phyloP scores from a whole-genome alignment of 805 yeast genomes.

The Pichia californica region DNA sequence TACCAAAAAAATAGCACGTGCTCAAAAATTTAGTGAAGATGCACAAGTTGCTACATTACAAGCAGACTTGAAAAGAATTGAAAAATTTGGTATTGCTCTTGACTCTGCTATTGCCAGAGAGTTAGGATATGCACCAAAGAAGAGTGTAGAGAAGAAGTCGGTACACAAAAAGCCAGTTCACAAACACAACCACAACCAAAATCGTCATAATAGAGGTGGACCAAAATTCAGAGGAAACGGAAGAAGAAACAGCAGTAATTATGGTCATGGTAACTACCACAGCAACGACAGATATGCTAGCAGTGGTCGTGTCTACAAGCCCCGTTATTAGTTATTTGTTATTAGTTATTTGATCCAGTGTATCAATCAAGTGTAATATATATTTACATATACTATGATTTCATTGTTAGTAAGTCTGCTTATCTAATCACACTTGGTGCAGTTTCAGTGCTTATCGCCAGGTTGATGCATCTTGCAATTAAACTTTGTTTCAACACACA shows the following conservation, averaged over 20 bases:
- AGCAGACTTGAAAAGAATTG: conserved; percentile 61
- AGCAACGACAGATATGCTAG: neutral
- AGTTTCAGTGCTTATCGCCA: no score
- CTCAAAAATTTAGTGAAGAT: conserved; percentile 72
- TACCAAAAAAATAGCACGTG: conserved; percentile 60
- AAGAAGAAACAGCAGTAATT: conserved; percentile 2
- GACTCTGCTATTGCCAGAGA: conserved; percentile 63
- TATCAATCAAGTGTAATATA: no score
- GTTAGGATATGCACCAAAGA: conserved; percentile 41
- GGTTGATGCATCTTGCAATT: no score
- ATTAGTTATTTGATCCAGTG: neutral
- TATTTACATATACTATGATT: no score
- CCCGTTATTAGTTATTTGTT: neutral
- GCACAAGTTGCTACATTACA: conserved; percentile 43
- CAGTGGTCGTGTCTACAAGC: conserved; percentile 7
- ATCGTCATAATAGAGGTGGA: neutral
- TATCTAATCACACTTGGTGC: no score
- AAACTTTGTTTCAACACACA: no score
- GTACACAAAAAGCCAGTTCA: neutral
- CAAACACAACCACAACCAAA: no score
- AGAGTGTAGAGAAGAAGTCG: neutral
- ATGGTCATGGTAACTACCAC: neutral
- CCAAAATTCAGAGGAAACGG: neutral
- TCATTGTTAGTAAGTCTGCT: no score
- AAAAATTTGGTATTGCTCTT: conserved; percentile 75